Conservation (phyloP, 305 asterid species). For the Nicotiana rustica region DNA sequence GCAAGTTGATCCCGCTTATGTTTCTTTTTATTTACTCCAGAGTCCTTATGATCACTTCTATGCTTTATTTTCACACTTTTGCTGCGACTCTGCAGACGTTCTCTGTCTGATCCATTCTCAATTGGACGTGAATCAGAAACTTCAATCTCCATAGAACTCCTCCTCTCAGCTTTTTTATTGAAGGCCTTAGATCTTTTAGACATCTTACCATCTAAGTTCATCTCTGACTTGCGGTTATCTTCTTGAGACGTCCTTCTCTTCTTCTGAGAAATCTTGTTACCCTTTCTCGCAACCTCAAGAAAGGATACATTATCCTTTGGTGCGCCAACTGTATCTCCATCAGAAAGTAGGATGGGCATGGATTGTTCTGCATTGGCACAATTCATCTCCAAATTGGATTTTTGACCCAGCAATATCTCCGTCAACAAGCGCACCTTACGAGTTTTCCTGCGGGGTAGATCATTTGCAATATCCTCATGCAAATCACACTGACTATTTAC, state of each 20-base stretch:
- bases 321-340: conserved; percentile 20
- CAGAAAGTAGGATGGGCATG: conserved; percentile 32
- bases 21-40: conserved; percentile 28
- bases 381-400: conserved; percentile 2
- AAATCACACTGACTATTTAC: neutral
- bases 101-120: conserved; percentile 31
- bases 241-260: conserved; percentile 38
- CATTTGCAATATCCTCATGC: conserved; percentile 33
- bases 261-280: conserved; percentile 34
- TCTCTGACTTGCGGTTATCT: conserved; percentile 30
- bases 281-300: conserved; percentile 31
- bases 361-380: neutral
- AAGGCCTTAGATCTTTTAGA: conserved; percentile 30
- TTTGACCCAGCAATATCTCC: conserved; percentile 41
- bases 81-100: neutral
- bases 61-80: conserved; percentile 28
- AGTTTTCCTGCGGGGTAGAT: conserved; percentile 25
- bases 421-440: conserved; percentile 41
- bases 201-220: conserved; percentile 18
- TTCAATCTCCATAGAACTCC: conserved; percentile 31
- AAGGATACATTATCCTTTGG: conserved; percentile 33
- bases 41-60: neutral
- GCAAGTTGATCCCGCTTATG: conserved; percentile 30
- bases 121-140: conserved; percentile 24
- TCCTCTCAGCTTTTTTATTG: conserved; percentile 30